Evolutionary conservation across 495 filamentous ascomycete species (phyloP), one percentile per base, ranked within the genome.

Genomic region (Sphaerosporella brunnea): DNA sequence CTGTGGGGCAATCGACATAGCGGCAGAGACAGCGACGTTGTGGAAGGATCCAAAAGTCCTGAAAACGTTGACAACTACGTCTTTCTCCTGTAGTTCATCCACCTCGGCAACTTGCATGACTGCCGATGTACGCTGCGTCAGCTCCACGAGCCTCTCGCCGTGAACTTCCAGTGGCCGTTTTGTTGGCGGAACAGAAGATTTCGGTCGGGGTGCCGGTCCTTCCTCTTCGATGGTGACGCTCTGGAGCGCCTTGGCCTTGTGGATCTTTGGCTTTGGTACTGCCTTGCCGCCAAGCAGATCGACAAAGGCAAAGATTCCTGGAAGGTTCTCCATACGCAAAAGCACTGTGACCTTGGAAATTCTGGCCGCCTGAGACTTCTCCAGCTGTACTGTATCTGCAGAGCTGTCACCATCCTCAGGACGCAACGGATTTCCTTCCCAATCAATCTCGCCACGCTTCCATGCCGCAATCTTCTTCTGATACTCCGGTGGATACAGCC

Each of bases 21-120:
- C 77, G 11, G 83, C 84, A 43, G 84, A 83, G 28, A 90, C 78
- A 0, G 85, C 77, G 2, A 96, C 71, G 52, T 90, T 80, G 54
- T 92, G 76, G 42, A 93, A 73, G 52, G 80, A 78, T 20, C 84
- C 82, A 58, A 97, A 85, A 0, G 85, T 83, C 18, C 80, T 73
- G 69, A 95, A 94, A 8, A 83, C 82, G 59, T 93, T 94, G 23
- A 95, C 74, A 0, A 95, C 83, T 3, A 90, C 85, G 54, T 97
- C 90, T 64, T 73, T 73, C 3, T 76, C 65, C 9, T 75, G 73
- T 51, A 80, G 77, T 16, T 86, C 83, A 8, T 87, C 84, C 34
- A 76, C 68, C 50, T 90, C 84, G 0, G 84, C 78, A 4, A 93
- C 83, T 55, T 85, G 80, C 90, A 97, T 97, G 45, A 94, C 86